These are phyloP conservation scores for Trametes sp. DNA, from an alignment of 1,284 basidiomycete genomes.

Conservation along the genomic window DNA sequence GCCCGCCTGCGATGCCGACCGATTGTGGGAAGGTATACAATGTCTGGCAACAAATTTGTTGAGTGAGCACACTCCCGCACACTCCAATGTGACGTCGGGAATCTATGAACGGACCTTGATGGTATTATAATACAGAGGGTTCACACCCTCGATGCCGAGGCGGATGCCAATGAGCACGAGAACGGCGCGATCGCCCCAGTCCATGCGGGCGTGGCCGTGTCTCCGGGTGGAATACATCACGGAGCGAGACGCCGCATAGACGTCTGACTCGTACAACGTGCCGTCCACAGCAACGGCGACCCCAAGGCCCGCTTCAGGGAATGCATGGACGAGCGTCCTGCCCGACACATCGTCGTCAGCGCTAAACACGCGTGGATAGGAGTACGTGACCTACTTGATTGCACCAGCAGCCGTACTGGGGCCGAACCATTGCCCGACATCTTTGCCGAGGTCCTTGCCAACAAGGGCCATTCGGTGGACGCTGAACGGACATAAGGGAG, in stretches of 20 bases:
- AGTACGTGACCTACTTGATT: constrained; percentile 70
- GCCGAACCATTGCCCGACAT: constrained; percentile 98
- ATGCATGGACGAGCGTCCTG: constrained; percentile 81
- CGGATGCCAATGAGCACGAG: constrained; percentile 88
- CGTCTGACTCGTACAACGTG: constrained; percentile 83
- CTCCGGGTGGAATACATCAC: constrained; percentile 45
- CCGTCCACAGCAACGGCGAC: constrained; percentile 88
- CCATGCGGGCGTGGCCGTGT: constrained; percentile 40
- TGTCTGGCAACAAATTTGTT: constrained; percentile 53
- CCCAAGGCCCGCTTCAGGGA: constrained; percentile 82
- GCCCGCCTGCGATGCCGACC: constrained; percentile 94
- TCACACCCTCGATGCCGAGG: constrained; percentile 91
- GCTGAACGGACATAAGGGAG: constrained; percentile 90
- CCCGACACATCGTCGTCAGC: not conserved
- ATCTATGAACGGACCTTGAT: constrained; percentile 77
- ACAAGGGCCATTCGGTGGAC: constrained; percentile 96
- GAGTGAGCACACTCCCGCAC: constrained; percentile 5
- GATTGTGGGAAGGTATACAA: constrained; percentile 95
- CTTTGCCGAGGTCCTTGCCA: constrained; percentile 94
- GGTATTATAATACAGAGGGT: constrained; percentile 93
- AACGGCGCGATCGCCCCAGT: constrained; percentile 88
- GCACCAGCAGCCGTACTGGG: constrained; percentile 97
- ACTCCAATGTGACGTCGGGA: not conserved
- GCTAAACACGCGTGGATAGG: constrained; percentile 11
- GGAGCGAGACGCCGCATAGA: constrained; percentile 79